Percentiles rank a stretch among this genome's conserved stretches.
These are phyloP conservation scores for Exophiala sp. DNA, from an alignment of 2,329 filamentous ascomycete genomes.

Conservation along the genomic window DNA sequence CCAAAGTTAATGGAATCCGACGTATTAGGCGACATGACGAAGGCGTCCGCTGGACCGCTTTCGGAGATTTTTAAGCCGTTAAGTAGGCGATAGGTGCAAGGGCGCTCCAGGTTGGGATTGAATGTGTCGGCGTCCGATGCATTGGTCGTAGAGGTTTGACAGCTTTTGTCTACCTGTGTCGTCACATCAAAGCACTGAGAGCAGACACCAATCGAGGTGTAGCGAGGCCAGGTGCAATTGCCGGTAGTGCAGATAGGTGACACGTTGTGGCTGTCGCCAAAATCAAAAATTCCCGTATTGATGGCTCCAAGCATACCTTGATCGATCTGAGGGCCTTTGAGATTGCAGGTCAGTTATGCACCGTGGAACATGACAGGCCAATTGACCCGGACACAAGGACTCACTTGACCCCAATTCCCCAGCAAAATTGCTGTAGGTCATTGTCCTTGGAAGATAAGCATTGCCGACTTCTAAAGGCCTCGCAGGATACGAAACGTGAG, in stretches of 20 bases:
- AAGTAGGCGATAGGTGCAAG: constrained; percentile 8
- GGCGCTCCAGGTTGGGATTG: neutral
- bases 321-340: too few relatives aligned
- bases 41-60: too few relatives aligned
- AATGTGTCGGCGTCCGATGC: neutral
- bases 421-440: constrained; percentile 10
- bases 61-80: neutral
- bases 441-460: neutral
- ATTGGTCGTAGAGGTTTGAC: neutral
- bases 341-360: too few relatives aligned
- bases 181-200: constrained; percentile 8
- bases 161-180: constrained; percentile 1
- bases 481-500: constrained; percentile 19
- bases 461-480: constrained; percentile 5
- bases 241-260: constrained; percentile 2
- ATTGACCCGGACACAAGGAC: neutral
- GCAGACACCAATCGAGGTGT: constrained; percentile 11
- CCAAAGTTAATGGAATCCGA: too few relatives aligned
- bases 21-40: too few relatives aligned
- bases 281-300: constrained; percentile 4
- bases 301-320: constrained; percentile 1
- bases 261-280: neutral
- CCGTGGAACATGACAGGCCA: too few relatives aligned
- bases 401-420: neutral
- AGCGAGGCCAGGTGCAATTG: constrained; percentile 14